Conservation (phyloP, 1,284 basidiomycete genomes). For the Hymenochaete sp. region DNA sequence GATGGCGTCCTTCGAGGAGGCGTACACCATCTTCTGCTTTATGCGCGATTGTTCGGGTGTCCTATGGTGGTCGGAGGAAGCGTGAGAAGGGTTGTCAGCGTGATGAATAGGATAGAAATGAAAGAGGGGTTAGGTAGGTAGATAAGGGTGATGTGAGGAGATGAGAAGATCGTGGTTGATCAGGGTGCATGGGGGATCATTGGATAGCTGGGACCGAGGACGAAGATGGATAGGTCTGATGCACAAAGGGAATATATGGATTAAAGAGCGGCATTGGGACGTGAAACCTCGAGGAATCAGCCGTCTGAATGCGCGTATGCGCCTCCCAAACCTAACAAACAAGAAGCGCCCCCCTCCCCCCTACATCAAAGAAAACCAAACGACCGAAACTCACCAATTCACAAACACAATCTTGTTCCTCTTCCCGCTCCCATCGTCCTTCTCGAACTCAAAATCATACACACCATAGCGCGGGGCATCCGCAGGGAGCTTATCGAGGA, state of each 20-base stretch:
- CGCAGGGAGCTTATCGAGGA: slow-evolving; percentile 71
- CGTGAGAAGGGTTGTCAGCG: too few relatives aligned
- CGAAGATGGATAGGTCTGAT: too few relatives aligned
- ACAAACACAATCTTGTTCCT: slow-evolving; percentile 74
- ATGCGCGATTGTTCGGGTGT: slow-evolving; percentile 82
- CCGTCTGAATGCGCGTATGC: too few relatives aligned
- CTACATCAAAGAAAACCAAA: not conserved
- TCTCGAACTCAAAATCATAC: slow-evolving; percentile 87
- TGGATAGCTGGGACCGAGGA: too few relatives aligned
- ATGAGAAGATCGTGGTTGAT: too few relatives aligned
- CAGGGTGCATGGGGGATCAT: too few relatives aligned
- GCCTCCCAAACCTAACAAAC: too few relatives aligned
- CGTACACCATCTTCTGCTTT: slow-evolving; percentile 92
- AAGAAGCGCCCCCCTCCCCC: slow-evolving; percentile 2
- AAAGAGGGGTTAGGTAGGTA: too few relatives aligned
- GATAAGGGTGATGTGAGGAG: too few relatives aligned
- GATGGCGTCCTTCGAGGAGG: slow-evolving; percentile 86
- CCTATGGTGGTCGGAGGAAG: too few relatives aligned
- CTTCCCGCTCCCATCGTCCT: slow-evolving; percentile 66
- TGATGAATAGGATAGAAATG: too few relatives aligned
- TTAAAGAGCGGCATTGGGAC: slow-evolving; percentile 5
- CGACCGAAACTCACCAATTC: slow-evolving; percentile 35
- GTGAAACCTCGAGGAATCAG: too few relatives aligned
- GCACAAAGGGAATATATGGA: slow-evolving; percentile 17
- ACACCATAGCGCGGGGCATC: slow-evolving; percentile 81